Conservation (phyloP, 768 basidiomycete species). For the Termitomyces bulborhizus region DNA sequence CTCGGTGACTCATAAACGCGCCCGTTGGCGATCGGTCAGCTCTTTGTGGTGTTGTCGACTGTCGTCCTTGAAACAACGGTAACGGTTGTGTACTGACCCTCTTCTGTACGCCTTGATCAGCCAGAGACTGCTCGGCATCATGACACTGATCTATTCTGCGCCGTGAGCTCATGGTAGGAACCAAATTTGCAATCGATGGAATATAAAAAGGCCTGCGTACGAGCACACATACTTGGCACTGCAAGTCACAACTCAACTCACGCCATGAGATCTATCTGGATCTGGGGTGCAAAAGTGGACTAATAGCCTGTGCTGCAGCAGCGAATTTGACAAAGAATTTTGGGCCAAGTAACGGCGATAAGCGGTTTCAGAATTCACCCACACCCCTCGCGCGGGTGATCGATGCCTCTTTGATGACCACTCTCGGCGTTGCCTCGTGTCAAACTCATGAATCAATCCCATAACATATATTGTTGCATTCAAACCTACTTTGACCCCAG, state of each 20-base stretch:
- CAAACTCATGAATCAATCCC: constrained; percentile 1
- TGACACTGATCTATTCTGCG: not conserved
- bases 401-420: not conserved
- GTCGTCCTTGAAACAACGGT: not conserved
- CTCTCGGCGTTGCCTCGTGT: not conserved
- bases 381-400: not conserved
- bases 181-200: not conserved
- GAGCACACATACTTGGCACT: not conserved
- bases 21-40: too few species aligned
- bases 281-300: not conserved
- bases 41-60: not conserved
- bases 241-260: not conserved
- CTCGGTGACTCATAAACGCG: too few species aligned
- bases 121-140: not conserved
- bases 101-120: not conserved
- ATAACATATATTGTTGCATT: not conserved
- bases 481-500: not conserved
- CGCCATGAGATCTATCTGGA: not conserved
- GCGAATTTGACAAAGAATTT: not conserved
- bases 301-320: not conserved
- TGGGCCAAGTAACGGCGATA: not conserved
- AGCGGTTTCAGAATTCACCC: not conserved
- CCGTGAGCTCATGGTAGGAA: not conserved
- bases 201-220: not conserved
- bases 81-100: not conserved